Percentiles rank a stretch among this genome's conserved stretches.
Conservation (phyloP, 2,329 filamentous ascomycete genomes). For the Tolypocladium nubicola region DNA sequence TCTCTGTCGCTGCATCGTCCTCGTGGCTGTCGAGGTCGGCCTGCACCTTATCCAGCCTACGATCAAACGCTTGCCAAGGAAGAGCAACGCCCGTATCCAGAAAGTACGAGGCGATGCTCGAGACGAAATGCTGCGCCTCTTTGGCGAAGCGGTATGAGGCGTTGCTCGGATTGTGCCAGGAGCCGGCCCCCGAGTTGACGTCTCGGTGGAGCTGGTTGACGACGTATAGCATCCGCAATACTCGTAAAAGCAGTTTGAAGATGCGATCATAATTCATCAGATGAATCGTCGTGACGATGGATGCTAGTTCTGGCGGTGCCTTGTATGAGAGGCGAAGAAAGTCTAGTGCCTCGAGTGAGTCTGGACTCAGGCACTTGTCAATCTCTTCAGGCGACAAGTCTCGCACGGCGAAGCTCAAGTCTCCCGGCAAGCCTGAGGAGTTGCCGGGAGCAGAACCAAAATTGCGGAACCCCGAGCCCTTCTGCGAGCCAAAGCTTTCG, state of each 20-base stretch:
- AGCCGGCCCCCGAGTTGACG: constrained; percentile 28
- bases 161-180: constrained; percentile 25
- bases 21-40: constrained; percentile 35
- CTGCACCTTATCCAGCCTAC: constrained; percentile 54
- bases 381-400: constrained; percentile 71
- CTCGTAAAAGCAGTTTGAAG: constrained; percentile 68
- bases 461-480: constrained; percentile 9
- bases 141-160: constrained; percentile 51
- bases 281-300: constrained; percentile 60
- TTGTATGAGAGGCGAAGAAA: constrained; percentile 84
- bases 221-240: constrained; percentile 70
- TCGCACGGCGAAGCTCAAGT: constrained; percentile 74
- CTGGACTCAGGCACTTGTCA: constrained; percentile 69
- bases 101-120: constrained; percentile 63
- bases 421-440: constrained; percentile 46
- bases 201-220: constrained; percentile 55
- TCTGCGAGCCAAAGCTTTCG: constrained; percentile 51
- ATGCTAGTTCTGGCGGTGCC: constrained; percentile 57
- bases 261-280: constrained; percentile 76
- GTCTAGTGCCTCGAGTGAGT: constrained; percentile 80
- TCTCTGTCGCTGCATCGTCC: constrained; percentile 16
- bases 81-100: constrained; percentile 66
- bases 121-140: constrained; percentile 73
- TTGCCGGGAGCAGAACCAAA: constrained; percentile 18
- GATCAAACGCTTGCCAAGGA: constrained; percentile 63